Conservation (phyloP, 2,329 filamentous ascomycete species). For the Epichloe hybrida region DNA sequence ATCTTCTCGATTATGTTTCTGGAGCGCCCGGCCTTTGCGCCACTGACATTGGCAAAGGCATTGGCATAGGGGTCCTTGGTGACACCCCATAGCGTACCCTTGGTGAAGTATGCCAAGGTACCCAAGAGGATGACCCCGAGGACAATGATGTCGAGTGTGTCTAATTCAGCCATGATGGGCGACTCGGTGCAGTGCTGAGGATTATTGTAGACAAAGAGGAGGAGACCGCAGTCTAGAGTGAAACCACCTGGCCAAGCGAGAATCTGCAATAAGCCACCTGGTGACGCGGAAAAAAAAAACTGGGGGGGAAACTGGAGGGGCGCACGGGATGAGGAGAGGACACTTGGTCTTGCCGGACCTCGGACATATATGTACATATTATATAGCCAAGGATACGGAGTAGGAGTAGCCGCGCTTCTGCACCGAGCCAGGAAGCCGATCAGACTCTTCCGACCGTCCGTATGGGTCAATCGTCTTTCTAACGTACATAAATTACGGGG, state of each 20-base stretch:
- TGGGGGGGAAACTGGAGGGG: conserved; percentile 1
- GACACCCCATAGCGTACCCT: conserved; percentile 85
- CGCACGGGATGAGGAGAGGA: neutral
- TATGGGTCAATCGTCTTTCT: too few relatives aligned
- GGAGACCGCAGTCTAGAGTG: neutral
- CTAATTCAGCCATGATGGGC: conserved; percentile 73
- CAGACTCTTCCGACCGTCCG: too few relatives aligned
- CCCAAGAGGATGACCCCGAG: conserved; percentile 73
- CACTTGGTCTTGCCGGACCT: neutral
- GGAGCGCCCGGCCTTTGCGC: conserved; percentile 67
- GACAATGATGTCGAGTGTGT: conserved; percentile 89
- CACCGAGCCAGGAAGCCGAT: too few relatives aligned
- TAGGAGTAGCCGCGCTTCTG: too few relatives aligned
- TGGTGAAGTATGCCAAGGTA: conserved; percentile 92
- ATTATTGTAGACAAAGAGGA: neutral
- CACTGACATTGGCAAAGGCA: conserved; percentile 55
- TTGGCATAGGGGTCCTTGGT: conserved; percentile 78
- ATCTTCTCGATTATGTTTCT: conserved; percentile 91
- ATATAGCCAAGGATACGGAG: too few relatives aligned
- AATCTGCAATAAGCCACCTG: neutral
- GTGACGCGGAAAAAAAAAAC: neutral
- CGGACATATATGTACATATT: too few relatives aligned
- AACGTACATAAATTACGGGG: too few relatives aligned
- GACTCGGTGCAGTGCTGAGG: neutral
- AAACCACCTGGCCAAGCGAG: neutral